Evolutionary conservation across 164 flowering plant species (phyloP).

Genomic region (Akebia trifoliata): DNA sequence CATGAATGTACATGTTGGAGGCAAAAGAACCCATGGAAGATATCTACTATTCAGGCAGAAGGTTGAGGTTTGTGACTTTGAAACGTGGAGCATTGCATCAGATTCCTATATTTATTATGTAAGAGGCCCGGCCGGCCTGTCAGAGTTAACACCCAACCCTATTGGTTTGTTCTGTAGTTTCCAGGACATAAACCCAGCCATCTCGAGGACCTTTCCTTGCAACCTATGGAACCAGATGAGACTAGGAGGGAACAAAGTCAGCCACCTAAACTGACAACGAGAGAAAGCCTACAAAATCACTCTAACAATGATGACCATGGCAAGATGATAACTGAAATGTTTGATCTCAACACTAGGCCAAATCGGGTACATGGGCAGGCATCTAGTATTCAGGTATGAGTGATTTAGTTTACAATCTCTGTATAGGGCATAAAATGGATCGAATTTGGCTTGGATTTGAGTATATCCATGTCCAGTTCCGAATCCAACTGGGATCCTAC

Average conservation of each 20-base stretch:
- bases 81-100: neutral
- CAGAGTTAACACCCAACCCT: neutral
- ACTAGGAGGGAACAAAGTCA: constrained; percentile 36
- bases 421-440: neutral
- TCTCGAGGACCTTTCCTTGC: constrained; percentile 39
- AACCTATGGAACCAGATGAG: constrained; percentile 33
- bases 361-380: constrained; percentile 49
- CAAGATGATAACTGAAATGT: constrained; percentile 46
- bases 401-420: neutral
- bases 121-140: neutral
- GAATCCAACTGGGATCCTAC: too few relatives aligned
- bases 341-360: constrained; percentile 76
- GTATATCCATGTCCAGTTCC: too few relatives aligned
- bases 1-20: constrained; percentile 94
- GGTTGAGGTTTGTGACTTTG: constrained; percentile 63
- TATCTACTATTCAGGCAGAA: constrained; percentile 85
- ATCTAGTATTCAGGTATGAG: constrained; percentile 55
- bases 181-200: constrained; percentile 70
- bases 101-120: neutral
- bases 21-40: constrained; percentile 90
- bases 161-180: constrained; percentile 46
- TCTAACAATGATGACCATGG: constrained; percentile 28
- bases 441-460: too few relatives aligned
- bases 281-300: constrained; percentile 49
- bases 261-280: constrained; percentile 19